Evolutionary conservation across 305 asterid species (phyloP), one percentile per base, ranked within the genome.

Genomic region (Fraxinus sp.): DNA sequence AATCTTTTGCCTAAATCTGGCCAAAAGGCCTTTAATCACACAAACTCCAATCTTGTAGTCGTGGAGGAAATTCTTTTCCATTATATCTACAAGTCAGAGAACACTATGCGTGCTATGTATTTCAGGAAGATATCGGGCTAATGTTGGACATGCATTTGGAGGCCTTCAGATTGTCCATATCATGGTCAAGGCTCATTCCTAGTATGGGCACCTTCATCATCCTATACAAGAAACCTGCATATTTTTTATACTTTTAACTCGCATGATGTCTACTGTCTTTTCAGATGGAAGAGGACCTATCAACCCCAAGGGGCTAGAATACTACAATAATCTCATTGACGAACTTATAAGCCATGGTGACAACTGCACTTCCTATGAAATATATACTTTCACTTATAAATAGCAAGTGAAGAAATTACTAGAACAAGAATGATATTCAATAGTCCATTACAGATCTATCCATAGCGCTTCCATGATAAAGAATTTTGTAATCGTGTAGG

Each of bases 201-300:
- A 76, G 96, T 92, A 88, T 71, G 86, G 77, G 30, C 18, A 4
- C 59, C 30, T 7, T 1, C 78, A 66, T 14, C 52, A 36, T 22
- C n/a, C 37, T 71, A 16, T 7, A 5, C 18, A 22, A 57, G 16
- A 71, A 20, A 39, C 35, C 37, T 9, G 3, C 18, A 24, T 57
- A 16, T 66, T 8, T 11, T 35, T 22, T 0, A 13, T 16, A 66
- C 28, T 62, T 49, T 70, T n/a, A 2, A 14, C 74, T 80, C 55
- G 26, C 18, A 75, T 52, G 70, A 37, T 49, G 13, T 49, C 79
- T 64, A 85, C 78, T 77, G 73, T 24, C 32, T 76, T 85, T 84
- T 33, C 88, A 91, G 93, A 85, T 84, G 96, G 94, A 79, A 85
- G 93, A 80, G 94, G 94, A 68, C 85, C 89, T 80, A 73, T 92